Percentiles rank a stretch among this genome's conserved stretches.
phyloP scores from a whole-genome alignment of 2,329 filamentous ascomycete species.

The Xylariaceae sp. region DNA sequence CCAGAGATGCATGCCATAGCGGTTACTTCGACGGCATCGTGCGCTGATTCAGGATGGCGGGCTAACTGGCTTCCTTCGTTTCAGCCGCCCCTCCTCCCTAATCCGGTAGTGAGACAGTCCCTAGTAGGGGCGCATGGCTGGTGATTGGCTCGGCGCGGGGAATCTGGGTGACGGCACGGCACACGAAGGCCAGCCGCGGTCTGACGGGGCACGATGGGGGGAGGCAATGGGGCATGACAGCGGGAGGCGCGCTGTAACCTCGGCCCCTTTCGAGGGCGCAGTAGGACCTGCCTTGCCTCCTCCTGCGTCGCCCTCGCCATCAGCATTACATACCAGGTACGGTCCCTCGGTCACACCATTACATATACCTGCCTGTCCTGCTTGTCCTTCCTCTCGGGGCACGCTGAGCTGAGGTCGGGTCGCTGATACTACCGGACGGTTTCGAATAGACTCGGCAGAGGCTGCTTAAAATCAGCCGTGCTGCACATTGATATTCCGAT shows the following conservation, averaged over 20 bases:
- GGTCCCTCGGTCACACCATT: constrained; percentile 2
- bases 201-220: too few relatives aligned
- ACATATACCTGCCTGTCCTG: neutral
- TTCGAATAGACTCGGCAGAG: too few relatives aligned
- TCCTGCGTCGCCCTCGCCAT: constrained; percentile 1
- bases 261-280: constrained; percentile 18
- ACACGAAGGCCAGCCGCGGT: constrained; percentile 16
- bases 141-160: neutral
- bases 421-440: too few relatives aligned
- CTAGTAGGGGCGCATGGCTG: neutral
- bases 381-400: too few relatives aligned
- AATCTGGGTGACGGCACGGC: constrained; percentile 20
- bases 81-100: constrained; percentile 30
- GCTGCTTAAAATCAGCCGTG: constrained; percentile 1
- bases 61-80: constrained; percentile 24
- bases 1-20: too few relatives aligned
- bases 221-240: neutral
- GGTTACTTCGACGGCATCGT: too few relatives aligned
- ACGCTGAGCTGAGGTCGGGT: too few relatives aligned
- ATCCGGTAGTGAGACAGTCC: constrained; percentile 24
- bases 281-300: too few relatives aligned
- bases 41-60: neutral
- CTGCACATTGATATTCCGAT: constrained; percentile 11
- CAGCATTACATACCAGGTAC: constrained; percentile 9
- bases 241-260: constrained; percentile 25